These are phyloP conservation scores for Amanita rimosa DNA, from an alignment of 768 basidiomycete species.

Conservation along the genomic window DNA sequence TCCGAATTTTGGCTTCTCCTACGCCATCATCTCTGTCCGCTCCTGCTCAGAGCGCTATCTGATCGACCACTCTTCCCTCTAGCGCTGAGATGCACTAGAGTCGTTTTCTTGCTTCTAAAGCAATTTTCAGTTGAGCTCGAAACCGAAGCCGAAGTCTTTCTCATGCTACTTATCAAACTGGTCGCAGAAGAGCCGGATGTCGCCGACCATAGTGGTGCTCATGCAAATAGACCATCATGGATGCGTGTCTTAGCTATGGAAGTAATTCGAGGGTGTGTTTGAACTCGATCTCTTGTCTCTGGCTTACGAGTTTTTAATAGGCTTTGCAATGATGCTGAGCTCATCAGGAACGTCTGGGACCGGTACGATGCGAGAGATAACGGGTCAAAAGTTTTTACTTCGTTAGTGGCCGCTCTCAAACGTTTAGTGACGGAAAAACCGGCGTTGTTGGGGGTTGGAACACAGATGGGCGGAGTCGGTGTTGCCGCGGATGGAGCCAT, in stretches of 20 bases:
- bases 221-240: constrained; percentile 56
- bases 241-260: constrained; percentile 89
- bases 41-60: constrained; percentile 78
- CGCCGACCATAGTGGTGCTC: constrained; percentile 15
- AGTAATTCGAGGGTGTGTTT: constrained; percentile 69
- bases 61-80: constrained; percentile 79
- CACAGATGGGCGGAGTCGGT: constrained; percentile 78
- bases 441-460: constrained; percentile 61
- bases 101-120: constrained; percentile 88
- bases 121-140: constrained; percentile 76
- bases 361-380: constrained; percentile 56
- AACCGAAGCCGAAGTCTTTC: constrained; percentile 81
- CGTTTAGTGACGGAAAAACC: constrained; percentile 87
- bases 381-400: constrained; percentile 62
- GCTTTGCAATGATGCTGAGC: constrained; percentile 68
- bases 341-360: constrained; percentile 71
- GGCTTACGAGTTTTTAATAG: constrained; percentile 20
- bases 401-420: constrained; percentile 75
- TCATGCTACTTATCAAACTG: constrained; percentile 59
- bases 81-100: constrained; percentile 83
- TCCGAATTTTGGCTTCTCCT: constrained; percentile 78
- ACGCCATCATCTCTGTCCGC: constrained; percentile 80
- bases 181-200: constrained; percentile 38
- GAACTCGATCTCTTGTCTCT: neutral
- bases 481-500: constrained; percentile 27